Evolutionary conservation across 306 rosid genomes (phyloP).

Genomic region (Citrullus colocynthis): DNA sequence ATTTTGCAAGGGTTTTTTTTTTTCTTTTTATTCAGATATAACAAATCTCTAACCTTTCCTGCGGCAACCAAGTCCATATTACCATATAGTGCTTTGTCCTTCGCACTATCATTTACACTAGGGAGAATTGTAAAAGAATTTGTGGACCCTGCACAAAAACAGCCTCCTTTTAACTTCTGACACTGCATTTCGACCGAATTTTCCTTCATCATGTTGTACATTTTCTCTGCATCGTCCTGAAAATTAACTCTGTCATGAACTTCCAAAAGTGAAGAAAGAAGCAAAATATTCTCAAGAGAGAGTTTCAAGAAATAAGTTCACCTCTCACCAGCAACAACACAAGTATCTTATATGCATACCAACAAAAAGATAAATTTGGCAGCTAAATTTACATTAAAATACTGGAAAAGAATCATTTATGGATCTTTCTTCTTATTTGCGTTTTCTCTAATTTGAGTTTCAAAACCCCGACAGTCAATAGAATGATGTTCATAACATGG

Average conservation of each 20-base stretch:
- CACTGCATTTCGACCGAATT: conserved; percentile 29
- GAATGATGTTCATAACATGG: not conserved
- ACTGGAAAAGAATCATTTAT: not conserved
- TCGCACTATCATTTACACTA: conserved; percentile 28
- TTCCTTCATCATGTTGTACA: conserved; percentile 43
- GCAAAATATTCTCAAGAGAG: not conserved
- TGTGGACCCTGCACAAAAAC: conserved; percentile 41
- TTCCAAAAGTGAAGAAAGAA: not conserved
- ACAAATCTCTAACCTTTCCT: conserved; percentile 39
- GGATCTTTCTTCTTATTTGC: not conserved
- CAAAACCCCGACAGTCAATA: not conserved
- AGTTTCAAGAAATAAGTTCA: no score
- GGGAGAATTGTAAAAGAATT: conserved; percentile 65
- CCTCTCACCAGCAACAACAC: not conserved
- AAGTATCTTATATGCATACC: not conserved
- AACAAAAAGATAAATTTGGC: not conserved
- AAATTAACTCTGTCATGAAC: conserved; percentile 8
- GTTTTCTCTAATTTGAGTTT: not conserved
- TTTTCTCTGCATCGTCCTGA: conserved; percentile 67
- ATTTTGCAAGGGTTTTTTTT: not conserved
- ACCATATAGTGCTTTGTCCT: conserved; percentile 22
- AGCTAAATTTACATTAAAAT: not conserved
- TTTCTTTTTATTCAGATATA: not conserved
- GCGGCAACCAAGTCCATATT: conserved; percentile 20
- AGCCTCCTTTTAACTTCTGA: conserved; percentile 27